phyloP scores from a whole-genome alignment of 805 yeast species.

The Kluyveromyces lactis region DNA sequence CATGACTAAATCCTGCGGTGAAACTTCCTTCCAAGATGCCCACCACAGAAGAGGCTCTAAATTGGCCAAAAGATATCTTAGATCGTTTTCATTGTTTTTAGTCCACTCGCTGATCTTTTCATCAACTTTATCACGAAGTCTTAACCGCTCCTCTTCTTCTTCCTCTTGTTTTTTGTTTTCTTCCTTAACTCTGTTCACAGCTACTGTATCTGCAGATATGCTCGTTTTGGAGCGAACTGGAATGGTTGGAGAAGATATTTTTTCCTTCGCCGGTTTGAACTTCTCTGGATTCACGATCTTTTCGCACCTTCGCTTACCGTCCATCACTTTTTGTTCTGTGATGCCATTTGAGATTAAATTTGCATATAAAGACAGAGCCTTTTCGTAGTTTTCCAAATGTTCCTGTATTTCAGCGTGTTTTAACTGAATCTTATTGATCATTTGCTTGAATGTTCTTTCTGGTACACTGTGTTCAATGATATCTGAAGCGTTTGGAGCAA shows the following conservation, averaged over 20 bases:
- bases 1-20: conserved; percentile 68
- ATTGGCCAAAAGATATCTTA: conserved; percentile 67
- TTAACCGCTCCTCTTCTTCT: conserved; percentile 49
- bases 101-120: conserved; percentile 54
- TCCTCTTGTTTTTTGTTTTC: conserved; percentile 38
- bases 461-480: conserved; percentile 29
- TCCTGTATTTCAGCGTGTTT: conserved; percentile 83
- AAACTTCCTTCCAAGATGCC: conserved; percentile 56
- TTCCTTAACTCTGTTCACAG: conserved; percentile 43
- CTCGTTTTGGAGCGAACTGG: neutral
- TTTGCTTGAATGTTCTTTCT: conserved; percentile 35
- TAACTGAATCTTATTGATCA: conserved; percentile 64
- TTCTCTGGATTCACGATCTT: conserved; percentile 49
- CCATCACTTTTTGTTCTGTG: conserved; percentile 55
- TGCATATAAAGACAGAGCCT: conserved; percentile 55
- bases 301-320: conserved; percentile 74
- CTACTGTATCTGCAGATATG: conserved; percentile 27
- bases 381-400: conserved; percentile 59
- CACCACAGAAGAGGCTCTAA: conserved; percentile 64
- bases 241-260: conserved; percentile 5
- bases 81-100: conserved; percentile 66
- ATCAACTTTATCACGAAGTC: conserved; percentile 56
- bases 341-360: conserved; percentile 60
- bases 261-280: conserved; percentile 20
- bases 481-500: conserved; percentile 35